Conservation (phyloP, 331 rosid genomes). For the Dryas integrifolia region DNA sequence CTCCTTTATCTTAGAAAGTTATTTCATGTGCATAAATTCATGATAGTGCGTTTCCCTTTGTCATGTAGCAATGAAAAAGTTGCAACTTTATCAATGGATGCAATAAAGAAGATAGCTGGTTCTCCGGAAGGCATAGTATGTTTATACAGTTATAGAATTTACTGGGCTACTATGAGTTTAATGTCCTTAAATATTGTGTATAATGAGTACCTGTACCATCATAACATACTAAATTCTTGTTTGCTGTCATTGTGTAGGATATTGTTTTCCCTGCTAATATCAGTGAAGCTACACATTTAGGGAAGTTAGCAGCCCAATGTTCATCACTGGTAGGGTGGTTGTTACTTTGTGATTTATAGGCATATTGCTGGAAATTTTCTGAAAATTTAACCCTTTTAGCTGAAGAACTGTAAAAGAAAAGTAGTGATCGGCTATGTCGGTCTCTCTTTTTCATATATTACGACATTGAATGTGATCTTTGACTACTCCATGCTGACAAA, state of each 20-base stretch:
- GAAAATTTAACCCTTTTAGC: background rate
- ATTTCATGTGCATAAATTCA: background rate
- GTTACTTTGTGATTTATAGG: slow-evolving; percentile 10
- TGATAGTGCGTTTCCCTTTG: background rate
- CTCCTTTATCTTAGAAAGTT: background rate
- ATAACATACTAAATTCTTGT: slow-evolving; percentile 8
- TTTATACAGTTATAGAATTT: slow-evolving; percentile 3
- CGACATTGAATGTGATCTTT: background rate
- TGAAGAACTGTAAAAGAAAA: background rate
- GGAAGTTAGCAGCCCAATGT: slow-evolving; percentile 48
- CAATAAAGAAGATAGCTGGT: slow-evolving; percentile 61
- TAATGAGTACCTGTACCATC: slow-evolving; percentile 1
- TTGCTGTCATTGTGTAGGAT: slow-evolving; percentile 48
- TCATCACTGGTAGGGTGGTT: slow-evolving; percentile 68
- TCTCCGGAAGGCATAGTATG: slow-evolving; percentile 76
- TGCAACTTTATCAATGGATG: slow-evolving; percentile 60
- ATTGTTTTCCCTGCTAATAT: slow-evolving; percentile 60
- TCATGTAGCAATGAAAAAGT: slow-evolving; percentile 67
- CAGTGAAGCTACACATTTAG: slow-evolving; percentile 63
- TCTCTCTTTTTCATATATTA: background rate
- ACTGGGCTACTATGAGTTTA: slow-evolving; percentile 12
- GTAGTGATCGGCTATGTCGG: background rate
- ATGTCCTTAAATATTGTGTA: background rate
- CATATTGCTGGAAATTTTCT: background rate
- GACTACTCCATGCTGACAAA: background rate